phyloP scores from a whole-genome alignment of 2,329 filamentous ascomycete species.

The Atkinsonella texensis region DNA sequence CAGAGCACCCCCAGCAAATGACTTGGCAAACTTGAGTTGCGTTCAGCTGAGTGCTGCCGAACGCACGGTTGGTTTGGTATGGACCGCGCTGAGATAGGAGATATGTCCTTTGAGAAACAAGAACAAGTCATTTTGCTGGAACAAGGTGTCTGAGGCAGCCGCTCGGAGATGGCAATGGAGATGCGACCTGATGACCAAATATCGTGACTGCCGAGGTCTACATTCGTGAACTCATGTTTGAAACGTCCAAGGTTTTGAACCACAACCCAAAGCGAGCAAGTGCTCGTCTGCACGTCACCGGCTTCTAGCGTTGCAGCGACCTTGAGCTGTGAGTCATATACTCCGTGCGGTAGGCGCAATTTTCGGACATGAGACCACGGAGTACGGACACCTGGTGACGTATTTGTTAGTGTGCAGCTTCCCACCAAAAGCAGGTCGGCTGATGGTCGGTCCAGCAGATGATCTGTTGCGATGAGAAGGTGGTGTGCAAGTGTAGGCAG shows the following conservation, averaged over 20 bases:
- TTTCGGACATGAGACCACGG: no score
- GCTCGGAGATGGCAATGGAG: no score
- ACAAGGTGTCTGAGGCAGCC: neutral
- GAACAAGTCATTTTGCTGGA: neutral
- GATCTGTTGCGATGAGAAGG: neutral
- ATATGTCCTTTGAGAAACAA: no score
- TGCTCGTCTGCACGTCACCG: no score
- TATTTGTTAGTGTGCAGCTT: neutral
- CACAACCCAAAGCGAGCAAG: no score
- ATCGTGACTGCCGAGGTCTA: no score
- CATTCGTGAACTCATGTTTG: neutral
- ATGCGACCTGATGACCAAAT: no score
- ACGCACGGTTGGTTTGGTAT: no score
- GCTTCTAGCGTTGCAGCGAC: no score
- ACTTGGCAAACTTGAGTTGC: neutral
- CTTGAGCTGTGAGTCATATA: no score
- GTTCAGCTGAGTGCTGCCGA: no score
- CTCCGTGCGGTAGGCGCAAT: no score
- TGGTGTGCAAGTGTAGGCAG: neutral
- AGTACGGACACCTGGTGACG: neutral
- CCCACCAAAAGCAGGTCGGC: neutral
- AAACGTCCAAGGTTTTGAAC: neutral
- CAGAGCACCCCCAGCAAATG: neutral
- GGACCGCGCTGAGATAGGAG: neutral
- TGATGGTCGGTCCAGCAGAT: neutral